These are phyloP conservation scores for Beauveria sp. DNA, from an alignment of 2,329 filamentous ascomycete genomes.

Conservation along the genomic window DNA sequence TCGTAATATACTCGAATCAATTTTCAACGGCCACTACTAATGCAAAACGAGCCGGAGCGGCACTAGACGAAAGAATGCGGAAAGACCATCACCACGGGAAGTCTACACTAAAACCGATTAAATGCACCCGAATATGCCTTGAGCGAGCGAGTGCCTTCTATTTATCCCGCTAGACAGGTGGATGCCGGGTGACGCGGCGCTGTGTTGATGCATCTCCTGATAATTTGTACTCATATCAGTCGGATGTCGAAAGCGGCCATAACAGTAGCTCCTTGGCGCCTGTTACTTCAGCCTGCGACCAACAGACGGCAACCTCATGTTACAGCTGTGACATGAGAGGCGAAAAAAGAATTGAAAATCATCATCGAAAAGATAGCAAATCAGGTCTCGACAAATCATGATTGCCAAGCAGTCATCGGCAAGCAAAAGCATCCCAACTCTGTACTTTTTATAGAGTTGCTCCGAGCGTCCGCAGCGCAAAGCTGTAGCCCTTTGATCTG, in stretches of 20 bases:
- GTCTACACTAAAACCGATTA: too few relatives aligned
- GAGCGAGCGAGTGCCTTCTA: too few relatives aligned
- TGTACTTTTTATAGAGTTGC: background rate
- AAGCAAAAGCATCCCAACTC: background rate
- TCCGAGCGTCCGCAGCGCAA: background rate
- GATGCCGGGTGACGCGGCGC: constrained; percentile 12
- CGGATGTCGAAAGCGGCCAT: background rate
- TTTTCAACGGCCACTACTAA: too few relatives aligned
- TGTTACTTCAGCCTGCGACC: background rate
- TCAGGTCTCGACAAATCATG: background rate
- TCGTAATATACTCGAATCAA: too few relatives aligned
- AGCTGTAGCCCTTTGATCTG: background rate
- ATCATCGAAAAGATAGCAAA: background rate
- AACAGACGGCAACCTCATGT: background rate
- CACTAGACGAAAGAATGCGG: too few relatives aligned
- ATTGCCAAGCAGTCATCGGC: background rate
- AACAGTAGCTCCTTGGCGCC: background rate
- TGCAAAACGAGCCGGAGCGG: too few relatives aligned
- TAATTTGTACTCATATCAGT: background rate
- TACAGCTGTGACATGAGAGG: background rate
- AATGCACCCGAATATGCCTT: too few relatives aligned
- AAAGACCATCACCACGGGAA: too few relatives aligned
- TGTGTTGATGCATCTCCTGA: background rate
- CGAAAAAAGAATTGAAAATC: background rate
- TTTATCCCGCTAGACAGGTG: constrained; percentile 2